These are phyloP conservation scores for Strigomonas galati DNA, from an alignment of 208 protist species.

Conservation along the genomic window DNA sequence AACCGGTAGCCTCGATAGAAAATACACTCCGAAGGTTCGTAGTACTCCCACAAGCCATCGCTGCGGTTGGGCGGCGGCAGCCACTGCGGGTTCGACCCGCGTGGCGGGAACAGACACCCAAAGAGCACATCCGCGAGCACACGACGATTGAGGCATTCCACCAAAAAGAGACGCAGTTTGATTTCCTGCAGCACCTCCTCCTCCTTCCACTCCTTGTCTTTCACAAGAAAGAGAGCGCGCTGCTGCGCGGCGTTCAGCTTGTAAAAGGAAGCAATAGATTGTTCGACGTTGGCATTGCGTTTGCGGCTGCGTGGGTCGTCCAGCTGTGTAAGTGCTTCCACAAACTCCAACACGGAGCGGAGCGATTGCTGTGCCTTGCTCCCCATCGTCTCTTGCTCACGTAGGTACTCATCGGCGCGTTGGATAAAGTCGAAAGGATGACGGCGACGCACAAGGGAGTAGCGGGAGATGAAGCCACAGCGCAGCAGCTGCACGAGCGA, in stretches of 20 bases:
- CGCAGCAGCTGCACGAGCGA: background rate
- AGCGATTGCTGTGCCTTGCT: background rate
- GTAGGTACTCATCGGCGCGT: background rate
- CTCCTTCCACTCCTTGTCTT: background rate
- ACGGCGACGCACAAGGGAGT: background rate
- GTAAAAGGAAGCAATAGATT: background rate
- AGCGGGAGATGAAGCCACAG: background rate
- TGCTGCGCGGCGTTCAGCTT: background rate
- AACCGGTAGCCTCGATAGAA: conserved; percentile 9
- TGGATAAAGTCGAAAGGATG: background rate
- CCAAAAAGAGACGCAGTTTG: conserved; percentile 44
- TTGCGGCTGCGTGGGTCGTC: background rate
- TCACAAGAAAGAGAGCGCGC: background rate
- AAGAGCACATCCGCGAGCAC: background rate
- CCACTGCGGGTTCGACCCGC: background rate
- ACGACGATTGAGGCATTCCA: conserved; percentile 39
- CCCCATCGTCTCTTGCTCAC: background rate
- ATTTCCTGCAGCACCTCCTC: conserved; percentile 30
- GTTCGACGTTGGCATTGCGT: background rate
- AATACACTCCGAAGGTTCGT: conserved; percentile 27
- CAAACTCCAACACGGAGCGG: conserved; percentile 28
- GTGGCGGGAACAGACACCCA: background rate
- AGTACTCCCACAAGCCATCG: conserved; percentile 39
- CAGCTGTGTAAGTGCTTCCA: conserved; percentile 34
- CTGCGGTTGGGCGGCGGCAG: background rate